Percentiles rank a stretch among this genome's conserved stretches.
phyloP scores from a whole-genome alignment of 106 monocot species.

The Acorus gramineus region DNA sequence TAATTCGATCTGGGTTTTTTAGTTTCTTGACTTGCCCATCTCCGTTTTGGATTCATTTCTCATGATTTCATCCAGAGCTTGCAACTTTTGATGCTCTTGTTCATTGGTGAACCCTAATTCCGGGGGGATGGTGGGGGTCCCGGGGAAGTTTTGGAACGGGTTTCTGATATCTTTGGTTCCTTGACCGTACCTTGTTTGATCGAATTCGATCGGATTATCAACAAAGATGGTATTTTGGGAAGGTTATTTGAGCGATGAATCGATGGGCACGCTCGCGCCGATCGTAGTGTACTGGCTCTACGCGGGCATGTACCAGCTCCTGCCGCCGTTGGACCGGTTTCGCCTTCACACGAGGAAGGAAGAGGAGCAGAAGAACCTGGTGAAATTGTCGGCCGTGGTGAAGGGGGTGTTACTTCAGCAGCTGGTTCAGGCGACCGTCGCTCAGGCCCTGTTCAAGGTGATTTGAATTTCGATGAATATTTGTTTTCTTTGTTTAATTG shows the following conservation, averaged over 20 bases:
- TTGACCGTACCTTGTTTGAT: too few species aligned
- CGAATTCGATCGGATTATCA: background rate
- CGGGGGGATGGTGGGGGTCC: too few species aligned
- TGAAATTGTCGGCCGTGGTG: constrained; percentile 31
- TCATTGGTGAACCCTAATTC: too few species aligned
- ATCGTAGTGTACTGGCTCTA: constrained; percentile 79
- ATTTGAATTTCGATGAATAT: background rate
- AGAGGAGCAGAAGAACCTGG: constrained; percentile 60
- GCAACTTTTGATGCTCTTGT: too few species aligned
- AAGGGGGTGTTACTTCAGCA: constrained; percentile 75
- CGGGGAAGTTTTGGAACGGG: too few species aligned
- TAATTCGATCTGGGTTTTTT: too few species aligned
- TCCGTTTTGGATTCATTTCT: too few species aligned
- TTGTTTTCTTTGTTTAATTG: too few species aligned
- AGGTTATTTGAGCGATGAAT: constrained; percentile 62
- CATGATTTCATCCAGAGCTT: too few species aligned
- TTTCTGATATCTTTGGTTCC: too few species aligned
- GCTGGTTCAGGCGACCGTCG: constrained; percentile 44
- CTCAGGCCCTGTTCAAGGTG: constrained; percentile 57
- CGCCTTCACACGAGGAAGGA: constrained; percentile 61
- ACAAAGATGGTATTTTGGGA: constrained; percentile 60
- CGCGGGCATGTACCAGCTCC: constrained; percentile 60
- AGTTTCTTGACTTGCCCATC: too few species aligned
- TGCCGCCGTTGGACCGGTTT: constrained; percentile 46
- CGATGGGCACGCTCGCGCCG: constrained; percentile 67